These are phyloP conservation scores for Syncephalastrum contaminatum DNA, from an alignment of 371 early-diverging fungal genomes.

Conservation along the genomic window DNA sequence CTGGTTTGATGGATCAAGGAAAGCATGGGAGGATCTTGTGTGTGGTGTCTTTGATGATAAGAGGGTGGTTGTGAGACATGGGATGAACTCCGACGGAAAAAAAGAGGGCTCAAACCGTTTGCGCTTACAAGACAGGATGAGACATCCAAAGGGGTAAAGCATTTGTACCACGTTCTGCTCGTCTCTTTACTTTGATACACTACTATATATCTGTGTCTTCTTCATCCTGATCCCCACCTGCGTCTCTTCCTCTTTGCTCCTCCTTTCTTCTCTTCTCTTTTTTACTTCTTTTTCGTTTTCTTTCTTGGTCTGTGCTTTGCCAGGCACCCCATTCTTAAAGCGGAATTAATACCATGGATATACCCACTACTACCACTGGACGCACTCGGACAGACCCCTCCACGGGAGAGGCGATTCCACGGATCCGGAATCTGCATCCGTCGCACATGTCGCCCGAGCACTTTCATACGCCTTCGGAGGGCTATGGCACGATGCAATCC, in stretches of 20 bases:
- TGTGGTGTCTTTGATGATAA: too few species aligned
- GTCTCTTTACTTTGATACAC: background rate
- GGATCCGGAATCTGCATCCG: slow-evolving; percentile 42
- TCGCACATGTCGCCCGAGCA: slow-evolving; percentile 27
- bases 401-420: slow-evolving; percentile 13
- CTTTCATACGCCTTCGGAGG: background rate
- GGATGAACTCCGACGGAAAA: slow-evolving; percentile 1
- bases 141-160: slow-evolving; percentile 1
- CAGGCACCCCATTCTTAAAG: too few species aligned
- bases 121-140: slow-evolving; percentile 2
- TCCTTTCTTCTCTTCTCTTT: slow-evolving; percentile 3
- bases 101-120: background rate
- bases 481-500: background rate
- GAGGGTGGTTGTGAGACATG: too few species aligned
- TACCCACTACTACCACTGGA: background rate
- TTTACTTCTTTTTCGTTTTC: background rate
- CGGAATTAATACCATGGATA: too few species aligned
- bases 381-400: slow-evolving; percentile 21
- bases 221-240: background rate
- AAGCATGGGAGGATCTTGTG: too few species aligned
- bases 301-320: background rate
- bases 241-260: background rate
- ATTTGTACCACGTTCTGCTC: background rate
- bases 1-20: background rate
- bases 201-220: background rate